Conservation (phyloP, 495 filamentous ascomycete species). For the Penicillium steckii region DNA sequence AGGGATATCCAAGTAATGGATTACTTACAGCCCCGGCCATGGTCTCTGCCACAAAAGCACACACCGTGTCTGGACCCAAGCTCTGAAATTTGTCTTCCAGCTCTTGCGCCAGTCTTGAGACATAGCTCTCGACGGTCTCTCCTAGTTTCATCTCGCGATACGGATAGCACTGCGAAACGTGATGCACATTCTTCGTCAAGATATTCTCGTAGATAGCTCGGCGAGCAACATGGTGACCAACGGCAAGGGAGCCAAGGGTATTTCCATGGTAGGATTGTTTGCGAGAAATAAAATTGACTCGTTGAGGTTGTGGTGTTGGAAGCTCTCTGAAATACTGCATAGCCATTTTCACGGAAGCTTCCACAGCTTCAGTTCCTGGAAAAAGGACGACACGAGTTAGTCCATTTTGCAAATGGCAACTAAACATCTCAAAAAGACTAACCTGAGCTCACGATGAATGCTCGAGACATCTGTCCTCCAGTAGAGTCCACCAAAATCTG, state of each 20-base stretch:
- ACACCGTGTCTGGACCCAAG: slow-evolving; percentile 65
- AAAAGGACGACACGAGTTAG: not conserved
- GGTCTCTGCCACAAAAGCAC: slow-evolving; percentile 72
- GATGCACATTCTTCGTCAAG: slow-evolving; percentile 53
- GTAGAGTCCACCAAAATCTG: slow-evolving; percentile 36
- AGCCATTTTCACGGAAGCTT: slow-evolving; percentile 60
- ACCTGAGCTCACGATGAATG: slow-evolving; percentile 50
- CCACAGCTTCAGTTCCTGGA: slow-evolving; percentile 60
- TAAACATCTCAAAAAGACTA: not conserved
- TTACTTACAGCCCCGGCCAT: slow-evolving; percentile 48
- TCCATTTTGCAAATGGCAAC: not conserved
- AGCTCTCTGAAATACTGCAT: slow-evolving; percentile 56
- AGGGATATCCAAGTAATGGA: no score
- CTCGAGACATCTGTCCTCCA: slow-evolving; percentile 31
- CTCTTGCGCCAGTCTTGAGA: slow-evolving; percentile 58
- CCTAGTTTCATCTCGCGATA: slow-evolving; percentile 49
- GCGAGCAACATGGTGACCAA: slow-evolving; percentile 58
- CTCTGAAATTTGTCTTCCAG: slow-evolving; percentile 69
- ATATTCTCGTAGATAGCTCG: slow-evolving; percentile 62
- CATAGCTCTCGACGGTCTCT: slow-evolving; percentile 40
- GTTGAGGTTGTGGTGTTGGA: slow-evolving; percentile 35
- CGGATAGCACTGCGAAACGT: slow-evolving; percentile 63
- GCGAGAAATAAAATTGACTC: slow-evolving; percentile 58
- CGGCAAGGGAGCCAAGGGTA: slow-evolving; percentile 62
- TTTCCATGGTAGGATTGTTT: slow-evolving; percentile 69